phyloP scores from a whole-genome alignment of 768 basidiomycete genomes.

The Lactarius vividus region DNA sequence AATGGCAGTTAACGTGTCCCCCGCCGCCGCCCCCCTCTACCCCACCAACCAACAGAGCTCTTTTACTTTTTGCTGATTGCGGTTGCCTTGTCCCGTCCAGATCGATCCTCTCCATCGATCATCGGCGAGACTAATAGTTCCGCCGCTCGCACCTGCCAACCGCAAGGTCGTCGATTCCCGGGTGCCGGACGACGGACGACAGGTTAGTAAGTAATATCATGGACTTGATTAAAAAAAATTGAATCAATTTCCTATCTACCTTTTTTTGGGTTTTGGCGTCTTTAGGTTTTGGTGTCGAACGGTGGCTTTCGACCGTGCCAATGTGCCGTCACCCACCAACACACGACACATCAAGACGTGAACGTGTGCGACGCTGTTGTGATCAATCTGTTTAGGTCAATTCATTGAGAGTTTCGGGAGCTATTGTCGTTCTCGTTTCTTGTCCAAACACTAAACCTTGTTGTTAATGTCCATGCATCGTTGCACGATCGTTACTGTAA shows the following conservation, averaged over 20 bases:
- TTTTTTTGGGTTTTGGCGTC: not conserved
- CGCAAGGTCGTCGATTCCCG: not conserved
- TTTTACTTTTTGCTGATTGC: not conserved
- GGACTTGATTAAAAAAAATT: not conserved
- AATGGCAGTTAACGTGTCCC: not conserved
- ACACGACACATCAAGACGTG: not conserved
- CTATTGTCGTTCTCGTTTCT: not conserved
- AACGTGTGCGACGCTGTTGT: not conserved
- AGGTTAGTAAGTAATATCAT: not conserved
- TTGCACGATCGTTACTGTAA: not conserved
- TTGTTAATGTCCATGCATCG: not conserved
- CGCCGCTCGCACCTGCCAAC: not conserved
- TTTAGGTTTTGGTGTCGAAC: not conserved
- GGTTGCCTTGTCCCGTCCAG: not conserved
- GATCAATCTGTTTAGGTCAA: not conserved
- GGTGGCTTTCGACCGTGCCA: not conserved
- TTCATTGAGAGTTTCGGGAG: not conserved
- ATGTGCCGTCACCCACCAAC: not conserved
- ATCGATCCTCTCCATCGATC: not conserved
- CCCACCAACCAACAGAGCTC: not conserved
- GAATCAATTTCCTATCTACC: not conserved
- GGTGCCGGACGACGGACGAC: not conserved
- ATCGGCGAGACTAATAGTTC: not conserved
- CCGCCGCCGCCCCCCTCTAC: not conserved
- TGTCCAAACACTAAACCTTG: constrained; percentile 24